phyloP scores from a whole-genome alignment of 1,284 basidiomycete genomes.

The Thecaphora thlaspeos region DNA sequence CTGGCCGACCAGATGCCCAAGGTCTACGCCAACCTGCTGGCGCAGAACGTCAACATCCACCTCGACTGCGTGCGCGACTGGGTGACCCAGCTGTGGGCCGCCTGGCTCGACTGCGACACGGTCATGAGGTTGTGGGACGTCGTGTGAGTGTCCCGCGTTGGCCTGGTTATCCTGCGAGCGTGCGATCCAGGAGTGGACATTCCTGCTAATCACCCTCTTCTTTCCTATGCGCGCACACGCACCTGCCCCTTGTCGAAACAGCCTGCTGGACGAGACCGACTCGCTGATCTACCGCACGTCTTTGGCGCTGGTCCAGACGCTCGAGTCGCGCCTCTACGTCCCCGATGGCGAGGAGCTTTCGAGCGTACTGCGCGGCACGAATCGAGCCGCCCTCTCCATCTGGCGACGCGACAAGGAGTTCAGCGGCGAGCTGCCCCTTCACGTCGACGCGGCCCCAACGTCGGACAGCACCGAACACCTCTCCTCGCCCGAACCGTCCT shows the following conservation, averaged over 20 bases:
- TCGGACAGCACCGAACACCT: neutral
- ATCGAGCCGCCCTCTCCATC: conserved; percentile 38
- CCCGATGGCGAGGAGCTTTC: conserved; percentile 42
- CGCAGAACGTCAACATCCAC: conserved; percentile 28
- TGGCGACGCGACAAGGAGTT: conserved; percentile 38
- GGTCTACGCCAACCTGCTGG: conserved; percentile 63
- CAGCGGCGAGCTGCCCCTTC: conserved; percentile 11
- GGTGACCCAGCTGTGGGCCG: conserved; percentile 40
- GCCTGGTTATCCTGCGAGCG: no score
- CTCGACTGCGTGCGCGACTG: conserved; percentile 36
- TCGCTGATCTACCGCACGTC: conserved; percentile 42
- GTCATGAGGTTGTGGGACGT: conserved; percentile 51
- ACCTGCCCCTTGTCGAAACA: no score
- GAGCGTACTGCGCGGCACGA: conserved; percentile 40
- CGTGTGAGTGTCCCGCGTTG: conserved; percentile 21
- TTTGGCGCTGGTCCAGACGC: conserved; percentile 43
- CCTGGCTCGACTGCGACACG: conserved; percentile 45
- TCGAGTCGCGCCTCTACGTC: conserved; percentile 47
- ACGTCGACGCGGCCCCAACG: conserved; percentile 1
- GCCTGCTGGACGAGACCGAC: conserved; percentile 45
- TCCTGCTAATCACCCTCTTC: no score
- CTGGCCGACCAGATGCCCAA: conserved; percentile 89
- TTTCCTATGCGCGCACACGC: no score
- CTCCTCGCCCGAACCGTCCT: neutral
- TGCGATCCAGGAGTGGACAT: no score